Percentiles rank a stretch among this genome's conserved stretches.
Evolutionary conservation across 2,329 filamentous ascomycete species (phyloP).

Genomic region (Neodidymelliopsis sp.): DNA sequence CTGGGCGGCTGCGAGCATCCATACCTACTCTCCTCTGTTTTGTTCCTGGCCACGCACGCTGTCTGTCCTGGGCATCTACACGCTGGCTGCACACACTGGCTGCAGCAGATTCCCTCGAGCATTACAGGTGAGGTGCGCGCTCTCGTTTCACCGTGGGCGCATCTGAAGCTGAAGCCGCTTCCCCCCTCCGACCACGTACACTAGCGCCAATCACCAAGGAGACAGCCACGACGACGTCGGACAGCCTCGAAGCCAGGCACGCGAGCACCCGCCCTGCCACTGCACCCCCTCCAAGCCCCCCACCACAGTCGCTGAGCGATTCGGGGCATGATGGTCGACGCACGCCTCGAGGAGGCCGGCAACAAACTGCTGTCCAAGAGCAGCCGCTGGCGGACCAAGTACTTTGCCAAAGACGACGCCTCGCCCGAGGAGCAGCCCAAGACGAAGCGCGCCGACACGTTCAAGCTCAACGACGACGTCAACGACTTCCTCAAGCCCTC

Average conservation of each 20-base stretch:
- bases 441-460: constrained; percentile 32
- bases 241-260: constrained; percentile 8
- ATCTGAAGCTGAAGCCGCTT: no score
- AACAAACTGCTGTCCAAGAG: constrained; percentile 51
- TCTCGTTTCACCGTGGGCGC: constrained; percentile 5
- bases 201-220: constrained; percentile 6
- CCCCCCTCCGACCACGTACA: background rate
- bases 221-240: constrained; percentile 1
- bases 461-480: constrained; percentile 56
- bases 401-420: constrained; percentile 54
- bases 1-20: constrained; percentile 2
- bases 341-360: constrained; percentile 29
- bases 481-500: constrained; percentile 66
- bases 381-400: constrained; percentile 59
- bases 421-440: constrained; percentile 36
- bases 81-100: background rate
- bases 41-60: background rate
- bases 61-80: no score
- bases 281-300: background rate
- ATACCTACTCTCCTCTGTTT: background rate
- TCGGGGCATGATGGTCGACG: constrained; percentile 42
- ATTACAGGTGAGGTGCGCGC: constrained; percentile 1
- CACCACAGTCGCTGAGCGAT: constrained; percentile 10
- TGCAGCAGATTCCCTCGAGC: background rate
- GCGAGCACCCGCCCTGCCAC: constrained; percentile 7